A percentile compares a stretch with the other conserved stretches of the same genome.
Conservation (phyloP, 306 rosid species). For the Medicago arabica region DNA sequence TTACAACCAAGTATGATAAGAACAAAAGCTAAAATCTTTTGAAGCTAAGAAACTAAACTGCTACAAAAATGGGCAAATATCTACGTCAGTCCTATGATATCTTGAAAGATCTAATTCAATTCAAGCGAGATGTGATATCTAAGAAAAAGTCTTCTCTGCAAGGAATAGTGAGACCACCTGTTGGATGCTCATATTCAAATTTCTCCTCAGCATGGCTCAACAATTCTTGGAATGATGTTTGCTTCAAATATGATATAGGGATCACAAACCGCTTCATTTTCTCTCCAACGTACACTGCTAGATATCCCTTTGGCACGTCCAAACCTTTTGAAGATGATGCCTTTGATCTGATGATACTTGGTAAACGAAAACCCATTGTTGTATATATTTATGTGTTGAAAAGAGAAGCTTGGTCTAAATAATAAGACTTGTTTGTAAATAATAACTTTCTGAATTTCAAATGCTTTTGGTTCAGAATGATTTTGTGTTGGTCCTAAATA, state of each 20-base stretch:
- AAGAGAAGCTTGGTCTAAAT: background rate
- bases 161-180: slow-evolving; percentile 88
- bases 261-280: slow-evolving; percentile 72
- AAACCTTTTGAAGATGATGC: slow-evolving; percentile 32
- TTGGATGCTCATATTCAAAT: slow-evolving; percentile 83
- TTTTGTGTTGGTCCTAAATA: slow-evolving; percentile 34
- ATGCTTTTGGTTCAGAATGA: slow-evolving; percentile 19
- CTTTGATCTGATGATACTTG: slow-evolving; percentile 30
- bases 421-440: background rate
- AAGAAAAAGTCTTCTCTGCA: slow-evolving; percentile 78
- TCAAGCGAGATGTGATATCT: slow-evolving; percentile 55
- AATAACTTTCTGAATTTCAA: slow-evolving; percentile 1
- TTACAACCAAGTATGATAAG: background rate
- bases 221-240: slow-evolving; percentile 72
- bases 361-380: slow-evolving; percentile 43
- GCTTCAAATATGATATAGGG: slow-evolving; percentile 79
- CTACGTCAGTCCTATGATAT: background rate
- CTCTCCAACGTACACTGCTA: slow-evolving; percentile 78
- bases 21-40: background rate
- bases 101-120: background rate
- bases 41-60: background rate
- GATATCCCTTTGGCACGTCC: slow-evolving; percentile 72
- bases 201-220: slow-evolving; percentile 77
- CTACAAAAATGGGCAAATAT: background rate
- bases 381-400: background rate